Evolutionary conservation across 1,284 basidiomycete species (phyloP).

Genomic region (Cryptococcus sp.): DNA sequence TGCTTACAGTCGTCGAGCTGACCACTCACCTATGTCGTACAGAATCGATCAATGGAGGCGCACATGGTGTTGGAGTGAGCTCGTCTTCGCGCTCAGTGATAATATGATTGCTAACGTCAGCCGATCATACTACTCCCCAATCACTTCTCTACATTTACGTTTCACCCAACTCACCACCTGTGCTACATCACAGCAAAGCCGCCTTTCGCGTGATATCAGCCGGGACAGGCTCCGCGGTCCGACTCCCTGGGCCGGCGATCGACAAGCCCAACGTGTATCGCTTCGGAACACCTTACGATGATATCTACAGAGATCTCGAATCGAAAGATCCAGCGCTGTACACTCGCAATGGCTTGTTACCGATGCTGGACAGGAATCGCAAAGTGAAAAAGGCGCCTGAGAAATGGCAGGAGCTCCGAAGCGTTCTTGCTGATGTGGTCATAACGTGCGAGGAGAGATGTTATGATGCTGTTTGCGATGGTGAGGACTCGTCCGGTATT

Average conservation of each 20-base stretch:
- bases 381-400: slow-evolving; percentile 91
- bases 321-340: slow-evolving; percentile 86
- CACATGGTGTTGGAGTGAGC: slow-evolving; percentile 86
- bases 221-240: slow-evolving; percentile 95
- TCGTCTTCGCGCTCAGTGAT: background rate
- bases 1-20: background rate
- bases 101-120: background rate
- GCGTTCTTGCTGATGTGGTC: slow-evolving; percentile 83
- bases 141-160: slow-evolving; percentile 7
- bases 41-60: slow-evolving; percentile 99
- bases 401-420: slow-evolving; percentile 88
- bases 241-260: slow-evolving; percentile 91
- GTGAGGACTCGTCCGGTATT: slow-evolving; percentile 57
- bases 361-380: slow-evolving; percentile 96
- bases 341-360: slow-evolving; percentile 91
- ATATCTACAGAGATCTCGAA: slow-evolving; percentile 91
- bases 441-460: slow-evolving; percentile 99
- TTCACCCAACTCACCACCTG: slow-evolving; percentile 37
- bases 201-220: slow-evolving; percentile 89
- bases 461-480: slow-evolving; percentile 97
- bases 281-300: slow-evolving; percentile 98
- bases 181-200: slow-evolving; percentile 62
- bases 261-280: slow-evolving; percentile 97
- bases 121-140: background rate
- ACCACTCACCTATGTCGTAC: slow-evolving; percentile 6